Conservation (phyloP, 2,329 filamentous ascomycete genomes). For the Aspergillus amoenus region DNA sequence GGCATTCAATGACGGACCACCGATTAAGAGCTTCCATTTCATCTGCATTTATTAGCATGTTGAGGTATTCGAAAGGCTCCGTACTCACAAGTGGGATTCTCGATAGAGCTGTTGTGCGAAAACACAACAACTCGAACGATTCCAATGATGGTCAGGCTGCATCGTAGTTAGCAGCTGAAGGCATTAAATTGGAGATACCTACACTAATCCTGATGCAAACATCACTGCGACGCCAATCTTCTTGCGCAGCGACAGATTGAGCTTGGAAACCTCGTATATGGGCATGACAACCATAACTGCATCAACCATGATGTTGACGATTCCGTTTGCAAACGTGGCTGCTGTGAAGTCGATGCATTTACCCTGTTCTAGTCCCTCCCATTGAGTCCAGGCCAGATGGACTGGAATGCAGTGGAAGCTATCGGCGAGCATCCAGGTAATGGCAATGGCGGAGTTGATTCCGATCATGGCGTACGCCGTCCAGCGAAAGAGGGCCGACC, state of each 20-base stretch:
- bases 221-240: conserved; percentile 20
- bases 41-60: not conserved
- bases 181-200: not conserved
- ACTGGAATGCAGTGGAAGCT: conserved; percentile 20
- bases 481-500: conserved; percentile 17
- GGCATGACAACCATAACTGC: conserved; percentile 22
- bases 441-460: conserved; percentile 20
- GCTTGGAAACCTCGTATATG: conserved; percentile 21
- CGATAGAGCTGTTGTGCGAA: not conserved
- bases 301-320: conserved; percentile 24
- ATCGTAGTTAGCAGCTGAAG: not conserved
- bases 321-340: conserved; percentile 16
- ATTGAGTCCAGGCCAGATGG: conserved; percentile 21
- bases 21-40: conserved; percentile 26
- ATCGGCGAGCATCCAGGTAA: conserved; percentile 21
- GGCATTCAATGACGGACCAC: conserved; percentile 30
- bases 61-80: no score
- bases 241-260: conserved; percentile 18
- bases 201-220: conserved; percentile 23
- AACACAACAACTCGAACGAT: not conserved
- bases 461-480: conserved; percentile 20
- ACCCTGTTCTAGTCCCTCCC: conserved; percentile 14
- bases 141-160: not conserved
- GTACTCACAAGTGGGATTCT: not conserved
- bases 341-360: conserved; percentile 22